Percentiles rank a stretch among this genome's conserved stretches.
Conservation (phyloP, 805 yeast species). For the Ogataea trehaloabstinens region DNA sequence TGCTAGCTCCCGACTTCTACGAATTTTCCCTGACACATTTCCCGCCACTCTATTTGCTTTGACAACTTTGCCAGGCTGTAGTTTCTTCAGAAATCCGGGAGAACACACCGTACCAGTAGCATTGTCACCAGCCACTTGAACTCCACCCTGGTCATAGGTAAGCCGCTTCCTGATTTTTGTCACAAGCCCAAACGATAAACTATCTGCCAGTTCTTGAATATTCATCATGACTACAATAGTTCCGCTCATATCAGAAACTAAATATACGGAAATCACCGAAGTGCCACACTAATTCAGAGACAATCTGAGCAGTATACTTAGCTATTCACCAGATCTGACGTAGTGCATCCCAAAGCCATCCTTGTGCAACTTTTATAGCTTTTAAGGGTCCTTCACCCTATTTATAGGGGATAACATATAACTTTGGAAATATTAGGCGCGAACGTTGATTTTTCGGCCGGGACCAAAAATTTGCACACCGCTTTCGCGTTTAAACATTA, state of each 20-base stretch:
- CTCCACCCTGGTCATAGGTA: constrained; percentile 14
- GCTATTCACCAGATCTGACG: constrained; percentile 2
- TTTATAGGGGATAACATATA: too few relatives aligned
- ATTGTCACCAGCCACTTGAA: constrained; percentile 13
- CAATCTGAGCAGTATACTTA: too few relatives aligned
- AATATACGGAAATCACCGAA: too few relatives aligned
- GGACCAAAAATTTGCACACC: too few relatives aligned
- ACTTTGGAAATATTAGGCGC: too few relatives aligned
- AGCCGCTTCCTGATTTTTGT: constrained; percentile 13
- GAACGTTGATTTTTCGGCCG: too few relatives aligned
- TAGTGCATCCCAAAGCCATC: constrained; percentile 3
- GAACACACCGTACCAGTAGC: too few relatives aligned
- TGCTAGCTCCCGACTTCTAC: background rate
- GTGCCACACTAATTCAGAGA: background rate
- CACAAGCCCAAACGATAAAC: constrained; percentile 18
- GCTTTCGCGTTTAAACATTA: too few relatives aligned
- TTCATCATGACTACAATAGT: constrained; percentile 4
- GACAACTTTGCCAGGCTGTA: background rate
- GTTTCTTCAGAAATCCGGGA: too few relatives aligned
- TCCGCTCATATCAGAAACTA: background rate
- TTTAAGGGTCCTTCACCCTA: too few relatives aligned
- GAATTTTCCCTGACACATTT: background rate
- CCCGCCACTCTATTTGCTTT: background rate
- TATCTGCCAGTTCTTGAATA: constrained; percentile 12
- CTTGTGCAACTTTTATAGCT: too few relatives aligned